These are phyloP conservation scores for Arachnomyces sp. DNA, from an alignment of 2,329 filamentous ascomycete species.

Conservation along the genomic window DNA sequence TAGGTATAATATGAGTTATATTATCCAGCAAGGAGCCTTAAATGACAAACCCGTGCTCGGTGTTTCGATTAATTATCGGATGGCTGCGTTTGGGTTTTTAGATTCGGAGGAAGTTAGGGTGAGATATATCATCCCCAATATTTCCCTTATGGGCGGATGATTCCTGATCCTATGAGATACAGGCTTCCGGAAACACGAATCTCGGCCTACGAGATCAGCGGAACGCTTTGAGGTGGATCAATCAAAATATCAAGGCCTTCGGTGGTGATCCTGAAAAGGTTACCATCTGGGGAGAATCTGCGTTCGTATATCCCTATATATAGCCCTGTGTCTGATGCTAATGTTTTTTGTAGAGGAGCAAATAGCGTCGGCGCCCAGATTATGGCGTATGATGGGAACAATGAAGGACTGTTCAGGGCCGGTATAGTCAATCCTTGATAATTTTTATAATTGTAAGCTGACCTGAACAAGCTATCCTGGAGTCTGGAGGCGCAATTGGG, in stretches of 20 bases:
- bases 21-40: constrained; percentile 20
- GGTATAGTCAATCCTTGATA: constrained; percentile 11
- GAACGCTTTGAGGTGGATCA: constrained; percentile 29
- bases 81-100: constrained; percentile 25
- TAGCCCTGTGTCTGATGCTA: no score
- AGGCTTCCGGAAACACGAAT: constrained; percentile 24
- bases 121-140: not conserved
- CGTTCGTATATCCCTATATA: constrained; percentile 13
- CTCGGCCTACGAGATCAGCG: constrained; percentile 27
- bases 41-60: constrained; percentile 23
- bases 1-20: constrained; percentile 28
- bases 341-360: constrained; percentile 17
- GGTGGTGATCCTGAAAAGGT: constrained; percentile 20
- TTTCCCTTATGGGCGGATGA: no score
- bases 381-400: constrained; percentile 22
- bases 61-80: constrained; percentile 25
- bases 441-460: not conserved
- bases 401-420: constrained; percentile 25
- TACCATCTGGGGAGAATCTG: constrained; percentile 32
- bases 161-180: no score
- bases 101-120: constrained; percentile 25
- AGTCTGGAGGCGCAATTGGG: constrained; percentile 24
- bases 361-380: constrained; percentile 26
- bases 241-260: constrained; percentile 27
- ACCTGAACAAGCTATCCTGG: constrained; percentile 21